A percentile compares a stretch with the other conserved stretches of the same genome.
phyloP scores from a whole-genome alignment of 108 stramenopile genomes.

The Aurantiochytrium sp. region DNA sequence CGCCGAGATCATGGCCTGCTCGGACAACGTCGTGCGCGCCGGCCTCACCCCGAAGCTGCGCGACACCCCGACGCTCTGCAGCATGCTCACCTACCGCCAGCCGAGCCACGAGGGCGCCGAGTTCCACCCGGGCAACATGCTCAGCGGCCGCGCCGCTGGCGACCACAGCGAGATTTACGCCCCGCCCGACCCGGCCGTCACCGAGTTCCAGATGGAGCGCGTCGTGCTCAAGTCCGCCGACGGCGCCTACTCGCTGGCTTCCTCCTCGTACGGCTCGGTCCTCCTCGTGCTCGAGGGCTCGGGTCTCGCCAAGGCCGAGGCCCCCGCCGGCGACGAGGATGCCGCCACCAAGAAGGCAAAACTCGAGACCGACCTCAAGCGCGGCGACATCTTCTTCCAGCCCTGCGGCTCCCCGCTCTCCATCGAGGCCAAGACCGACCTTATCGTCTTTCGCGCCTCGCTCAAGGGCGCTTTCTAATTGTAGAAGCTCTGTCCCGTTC shows the following conservation, averaged over 20 bases:
- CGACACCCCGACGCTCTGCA: slow-evolving; percentile 86
- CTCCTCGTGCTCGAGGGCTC: not conserved
- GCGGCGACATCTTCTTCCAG: slow-evolving; percentile 24
- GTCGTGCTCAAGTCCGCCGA: not conserved
- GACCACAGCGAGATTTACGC: slow-evolving; percentile 10
- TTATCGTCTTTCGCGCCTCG: slow-evolving; percentile 3
- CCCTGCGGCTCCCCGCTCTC: not conserved
- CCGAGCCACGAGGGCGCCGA: slow-evolving; percentile 30
- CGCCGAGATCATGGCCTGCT: slow-evolving; percentile 95
- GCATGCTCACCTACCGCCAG: slow-evolving; percentile 80
- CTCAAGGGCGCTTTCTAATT: slow-evolving; percentile 21
- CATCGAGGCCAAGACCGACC: slow-evolving; percentile 11
- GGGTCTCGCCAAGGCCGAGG: not conserved
- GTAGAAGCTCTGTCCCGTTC: no score
- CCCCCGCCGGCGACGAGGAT: not conserved
- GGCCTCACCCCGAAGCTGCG: slow-evolving; percentile 96
- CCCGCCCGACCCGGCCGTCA: slow-evolving; percentile 14
- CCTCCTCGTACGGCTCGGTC: not conserved
- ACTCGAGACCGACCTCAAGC: not conserved
- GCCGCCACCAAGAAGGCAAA: not conserved
- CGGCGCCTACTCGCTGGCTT: not conserved
- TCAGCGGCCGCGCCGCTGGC: not conserved
- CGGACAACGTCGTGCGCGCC: slow-evolving; percentile 96
- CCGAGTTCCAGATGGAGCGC: slow-evolving; percentile 20
- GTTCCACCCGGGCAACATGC: slow-evolving; percentile 24